These are phyloP conservation scores for Clonostachys byssicola DNA, from an alignment of 2,329 filamentous ascomycete genomes.

Conservation along the genomic window DNA sequence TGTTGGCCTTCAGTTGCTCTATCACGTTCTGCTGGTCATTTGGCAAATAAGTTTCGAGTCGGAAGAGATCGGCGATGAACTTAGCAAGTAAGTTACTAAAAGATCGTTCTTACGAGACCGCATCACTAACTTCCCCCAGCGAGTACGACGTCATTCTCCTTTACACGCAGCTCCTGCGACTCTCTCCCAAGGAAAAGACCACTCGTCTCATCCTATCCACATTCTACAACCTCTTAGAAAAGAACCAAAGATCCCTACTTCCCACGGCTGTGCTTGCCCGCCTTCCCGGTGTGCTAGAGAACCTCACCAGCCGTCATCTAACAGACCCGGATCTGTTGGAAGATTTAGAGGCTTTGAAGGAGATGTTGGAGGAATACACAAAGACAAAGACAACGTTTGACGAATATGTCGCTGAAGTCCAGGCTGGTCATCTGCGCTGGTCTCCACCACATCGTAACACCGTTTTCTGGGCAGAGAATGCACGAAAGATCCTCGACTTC, in stretches of 20 bases:
- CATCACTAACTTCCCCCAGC: conserved; percentile 39
- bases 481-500: conserved; percentile 78
- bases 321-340: conserved; percentile 61
- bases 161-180: conserved; percentile 85
- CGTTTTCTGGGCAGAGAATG: conserved; percentile 89
- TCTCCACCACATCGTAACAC: conserved; percentile 84
- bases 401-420: conserved; percentile 84
- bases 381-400: conserved; percentile 76
- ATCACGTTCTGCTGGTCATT: conserved; percentile 87
- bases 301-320: conserved; percentile 57
- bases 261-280: conserved; percentile 84
- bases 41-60: conserved; percentile 98
- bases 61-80: conserved; percentile 63
- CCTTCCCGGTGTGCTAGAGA: conserved; percentile 65
- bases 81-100: conserved; percentile 69
- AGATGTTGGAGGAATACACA: conserved; percentile 63
- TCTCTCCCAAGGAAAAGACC: conserved; percentile 97
- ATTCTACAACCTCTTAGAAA: conserved; percentile 75
- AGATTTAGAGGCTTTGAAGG: conserved; percentile 56
- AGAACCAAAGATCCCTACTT: conserved; percentile 68
- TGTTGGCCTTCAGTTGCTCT: conserved; percentile 87
- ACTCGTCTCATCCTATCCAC: conserved; percentile 88
- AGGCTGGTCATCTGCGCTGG: conserved; percentile 86
- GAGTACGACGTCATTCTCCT: conserved; percentile 90
- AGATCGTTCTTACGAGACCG: background rate